Evolutionary conservation across 139 green algal genomes (phyloP).

Genomic region (Chlamydomonas incerta): DNA sequence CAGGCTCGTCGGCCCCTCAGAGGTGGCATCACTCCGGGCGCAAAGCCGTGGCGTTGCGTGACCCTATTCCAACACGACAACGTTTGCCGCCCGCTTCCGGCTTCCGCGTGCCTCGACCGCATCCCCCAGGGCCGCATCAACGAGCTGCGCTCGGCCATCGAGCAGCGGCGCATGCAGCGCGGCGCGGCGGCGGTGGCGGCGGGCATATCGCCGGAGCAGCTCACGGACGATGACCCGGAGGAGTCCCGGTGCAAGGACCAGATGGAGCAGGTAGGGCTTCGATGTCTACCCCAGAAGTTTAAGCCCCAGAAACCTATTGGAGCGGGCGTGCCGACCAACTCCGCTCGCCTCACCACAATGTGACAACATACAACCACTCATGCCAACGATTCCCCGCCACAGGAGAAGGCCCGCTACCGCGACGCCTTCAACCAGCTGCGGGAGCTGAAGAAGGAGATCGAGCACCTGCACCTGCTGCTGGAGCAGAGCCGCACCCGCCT

Average conservation of each 20-base stretch:
- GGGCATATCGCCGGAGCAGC: conserved; percentile 5
- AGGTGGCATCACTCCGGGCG: no score
- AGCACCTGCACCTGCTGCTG: conserved; percentile 86
- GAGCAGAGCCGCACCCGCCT: conserved; percentile 76
- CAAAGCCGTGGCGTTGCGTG: no score
- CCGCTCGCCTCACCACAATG: no score
- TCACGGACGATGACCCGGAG: conserved; percentile 56
- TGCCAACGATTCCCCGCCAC: no score
- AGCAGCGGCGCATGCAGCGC: conserved; percentile 77
- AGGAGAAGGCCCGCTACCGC: conserved; percentile 85
- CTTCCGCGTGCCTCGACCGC: no score
- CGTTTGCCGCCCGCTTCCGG: no score
- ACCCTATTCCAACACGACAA: no score
- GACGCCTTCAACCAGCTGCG: conserved; percentile 78
- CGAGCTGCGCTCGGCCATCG: conserved; percentile 74
- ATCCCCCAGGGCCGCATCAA: conserved; percentile 53
- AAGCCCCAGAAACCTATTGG: no score
- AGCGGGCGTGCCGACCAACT: neutral
- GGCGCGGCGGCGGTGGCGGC: conserved; percentile 5
- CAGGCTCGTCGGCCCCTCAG: no score
- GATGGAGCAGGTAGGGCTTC: conserved; percentile 59
- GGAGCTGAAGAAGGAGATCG: conserved; percentile 88
- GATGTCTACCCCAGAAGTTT: no score
- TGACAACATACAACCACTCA: no score
- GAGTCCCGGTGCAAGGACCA: conserved; percentile 65